Evolutionary conservation across 2,329 filamentous ascomycete species (phyloP).

Genomic region (Colletotrichum acutatum): DNA sequence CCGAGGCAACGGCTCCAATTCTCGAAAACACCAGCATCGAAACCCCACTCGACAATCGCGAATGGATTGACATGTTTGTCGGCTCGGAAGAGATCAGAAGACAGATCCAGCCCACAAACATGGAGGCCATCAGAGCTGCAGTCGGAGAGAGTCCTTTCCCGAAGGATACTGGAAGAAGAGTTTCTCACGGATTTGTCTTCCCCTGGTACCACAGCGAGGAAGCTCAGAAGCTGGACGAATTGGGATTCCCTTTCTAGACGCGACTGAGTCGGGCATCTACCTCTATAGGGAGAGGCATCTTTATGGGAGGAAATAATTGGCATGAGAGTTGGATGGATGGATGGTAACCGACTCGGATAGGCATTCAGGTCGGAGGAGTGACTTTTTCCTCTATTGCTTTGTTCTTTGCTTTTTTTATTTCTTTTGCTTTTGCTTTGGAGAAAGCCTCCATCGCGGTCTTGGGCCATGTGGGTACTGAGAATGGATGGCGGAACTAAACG

Average conservation of each 20-base stretch:
- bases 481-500: too few species aligned
- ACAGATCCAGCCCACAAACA: not conserved
- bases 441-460: too few species aligned
- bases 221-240: not conserved
- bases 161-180: not conserved
- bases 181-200: conserved; percentile 9
- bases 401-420: too few species aligned
- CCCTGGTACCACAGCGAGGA: conserved; percentile 4
- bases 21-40: not conserved
- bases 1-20: not conserved
- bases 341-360: not conserved
- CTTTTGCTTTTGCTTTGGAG: too few species aligned
- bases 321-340: not conserved
- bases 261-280: not conserved
- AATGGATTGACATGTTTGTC: not conserved
- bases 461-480: too few species aligned
- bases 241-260: not conserved
- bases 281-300: too few species aligned
- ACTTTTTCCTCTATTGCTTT: too few species aligned
- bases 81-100: not conserved
- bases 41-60: not conserved
- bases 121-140: not conserved
- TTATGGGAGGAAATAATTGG: not conserved
- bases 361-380: not conserved
- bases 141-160: conserved; percentile 10